These are phyloP conservation scores for Pseudomonodictys pantanalensis DNA, from an alignment of 495 filamentous ascomycete genomes.

Conservation along the genomic window DNA sequence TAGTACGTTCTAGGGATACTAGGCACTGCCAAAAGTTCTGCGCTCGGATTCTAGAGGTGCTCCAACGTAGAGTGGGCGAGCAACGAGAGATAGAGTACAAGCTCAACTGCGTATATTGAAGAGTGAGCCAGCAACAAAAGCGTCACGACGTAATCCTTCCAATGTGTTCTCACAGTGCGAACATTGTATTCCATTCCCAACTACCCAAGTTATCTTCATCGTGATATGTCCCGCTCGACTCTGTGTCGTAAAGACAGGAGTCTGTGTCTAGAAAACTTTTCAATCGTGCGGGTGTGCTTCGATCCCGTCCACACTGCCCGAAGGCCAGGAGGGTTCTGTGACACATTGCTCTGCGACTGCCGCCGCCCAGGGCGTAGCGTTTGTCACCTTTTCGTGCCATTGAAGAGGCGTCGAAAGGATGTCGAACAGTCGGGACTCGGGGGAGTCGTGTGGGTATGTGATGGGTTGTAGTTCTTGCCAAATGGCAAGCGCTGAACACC, in stretches of 20 bases:
- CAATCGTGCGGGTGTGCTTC: constrained; percentile 3
- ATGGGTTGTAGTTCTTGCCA: no score
- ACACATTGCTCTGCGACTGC: constrained; percentile 11
- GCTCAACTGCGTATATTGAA: no score
- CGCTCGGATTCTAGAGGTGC: no score
- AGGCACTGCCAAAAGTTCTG: no score
- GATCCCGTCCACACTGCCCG: neutral
- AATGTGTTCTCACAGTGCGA: neutral
- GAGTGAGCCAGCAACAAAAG: no score
- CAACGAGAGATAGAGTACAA: no score
- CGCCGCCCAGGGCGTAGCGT: neutral
- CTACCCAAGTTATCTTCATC: no score
- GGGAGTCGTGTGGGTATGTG: no score
- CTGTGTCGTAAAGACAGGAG: constrained; percentile 21
- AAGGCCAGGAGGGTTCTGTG: neutral
- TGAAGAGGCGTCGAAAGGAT: neutral
- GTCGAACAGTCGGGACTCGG: neutral
- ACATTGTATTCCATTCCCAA: neutral
- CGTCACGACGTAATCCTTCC: no score
- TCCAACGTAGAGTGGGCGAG: no score
- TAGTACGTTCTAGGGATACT: no score
- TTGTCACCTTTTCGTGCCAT: neutral
- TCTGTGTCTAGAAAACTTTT: constrained; percentile 20
- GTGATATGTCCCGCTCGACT: constrained; percentile 15
- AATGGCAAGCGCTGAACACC: no score